Conservation (phyloP, 2,329 filamentous ascomycete genomes). For the Ophiostoma sp. region DNA sequence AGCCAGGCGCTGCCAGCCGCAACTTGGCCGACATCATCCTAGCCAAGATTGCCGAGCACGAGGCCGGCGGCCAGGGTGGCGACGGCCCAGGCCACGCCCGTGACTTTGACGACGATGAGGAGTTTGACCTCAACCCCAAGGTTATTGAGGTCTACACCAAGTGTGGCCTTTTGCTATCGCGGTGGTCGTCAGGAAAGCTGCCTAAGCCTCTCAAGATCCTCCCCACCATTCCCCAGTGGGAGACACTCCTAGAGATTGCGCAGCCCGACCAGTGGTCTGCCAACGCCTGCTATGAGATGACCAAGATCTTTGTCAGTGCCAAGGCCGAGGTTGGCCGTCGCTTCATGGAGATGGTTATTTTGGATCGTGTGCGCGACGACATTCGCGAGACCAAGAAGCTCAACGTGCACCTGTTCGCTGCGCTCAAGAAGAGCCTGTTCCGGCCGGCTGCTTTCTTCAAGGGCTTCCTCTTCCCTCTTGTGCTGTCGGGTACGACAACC, state of each 20-base stretch:
- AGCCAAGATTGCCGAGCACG: constrained; percentile 87
- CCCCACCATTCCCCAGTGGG: constrained; percentile 83
- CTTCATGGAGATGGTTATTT: constrained; percentile 80
- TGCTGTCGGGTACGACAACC: constrained; percentile 80
- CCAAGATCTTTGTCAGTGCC: constrained; percentile 82
- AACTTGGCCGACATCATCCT: constrained; percentile 92
- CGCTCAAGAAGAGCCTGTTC: constrained; percentile 86
- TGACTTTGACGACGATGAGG: constrained; percentile 40
- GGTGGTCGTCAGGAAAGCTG: constrained; percentile 88
- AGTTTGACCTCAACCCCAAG: constrained; percentile 74
- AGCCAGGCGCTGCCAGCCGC: constrained; percentile 39
- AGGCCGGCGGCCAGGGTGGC: constrained; percentile 45
- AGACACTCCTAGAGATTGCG: constrained; percentile 33
- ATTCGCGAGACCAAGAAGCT: constrained; percentile 92
- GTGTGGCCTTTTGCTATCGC: constrained; percentile 76
- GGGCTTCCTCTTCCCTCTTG: constrained; percentile 81
- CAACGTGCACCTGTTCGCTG: constrained; percentile 91
- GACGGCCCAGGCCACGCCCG: constrained; percentile 14
- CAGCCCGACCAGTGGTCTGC: constrained; percentile 64
- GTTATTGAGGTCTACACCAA: constrained; percentile 93
- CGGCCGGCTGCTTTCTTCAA: constrained; percentile 97
- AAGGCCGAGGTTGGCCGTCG: constrained; percentile 74
- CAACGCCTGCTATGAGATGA: constrained; percentile 79
- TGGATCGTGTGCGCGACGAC: constrained; percentile 87
- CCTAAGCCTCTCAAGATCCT: constrained; percentile 98